Percentiles rank a stretch among this genome's conserved stretches.
These are phyloP conservation scores for Neoascochyta sp. DNA, from an alignment of 2,329 filamentous ascomycete species.

Conservation along the genomic window DNA sequence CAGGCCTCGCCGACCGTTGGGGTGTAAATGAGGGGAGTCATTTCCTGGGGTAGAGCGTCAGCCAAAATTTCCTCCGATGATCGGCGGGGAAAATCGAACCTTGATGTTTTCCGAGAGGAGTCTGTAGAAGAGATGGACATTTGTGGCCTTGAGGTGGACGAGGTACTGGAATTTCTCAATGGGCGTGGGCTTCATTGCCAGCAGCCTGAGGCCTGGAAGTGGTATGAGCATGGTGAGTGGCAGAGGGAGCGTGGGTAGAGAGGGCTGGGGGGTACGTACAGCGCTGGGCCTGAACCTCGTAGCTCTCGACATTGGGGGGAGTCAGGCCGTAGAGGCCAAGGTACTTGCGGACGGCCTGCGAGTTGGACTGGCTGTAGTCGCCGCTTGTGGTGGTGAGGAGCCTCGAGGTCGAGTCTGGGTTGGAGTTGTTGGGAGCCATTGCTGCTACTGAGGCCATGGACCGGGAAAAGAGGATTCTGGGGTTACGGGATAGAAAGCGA, in stretches of 20 bases:
- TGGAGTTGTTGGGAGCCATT: constrained; percentile 31
- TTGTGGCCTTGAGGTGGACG: constrained; percentile 69
- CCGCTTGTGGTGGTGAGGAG: constrained; percentile 41
- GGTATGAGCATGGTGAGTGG: constrained; percentile 1
- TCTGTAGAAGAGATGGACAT: constrained; percentile 77
- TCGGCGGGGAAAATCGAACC: constrained; percentile 30
- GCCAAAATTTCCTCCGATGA: constrained; percentile 2
- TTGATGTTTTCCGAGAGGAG: constrained; percentile 71
- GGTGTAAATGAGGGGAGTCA: constrained; percentile 83
- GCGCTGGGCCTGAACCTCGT: constrained; percentile 49
- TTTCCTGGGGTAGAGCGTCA: constrained; percentile 54
- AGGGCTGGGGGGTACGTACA: no score
- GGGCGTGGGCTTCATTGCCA: constrained; percentile 63
- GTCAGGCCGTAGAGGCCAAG: constrained; percentile 52
- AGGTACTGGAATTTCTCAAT: constrained; percentile 85
- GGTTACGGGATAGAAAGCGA: constrained; percentile 13
- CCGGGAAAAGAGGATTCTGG: constrained; percentile 15
- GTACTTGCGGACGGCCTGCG: constrained; percentile 49
- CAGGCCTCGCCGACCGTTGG: constrained; percentile 94
- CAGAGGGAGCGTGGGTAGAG: constrained; percentile 22
- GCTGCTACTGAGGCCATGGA: constrained; percentile 36
- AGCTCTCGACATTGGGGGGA: constrained; percentile 50
- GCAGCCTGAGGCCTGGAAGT: constrained; percentile 68
- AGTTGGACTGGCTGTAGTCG: constrained; percentile 51
- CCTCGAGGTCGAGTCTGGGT: constrained; percentile 36